Evolutionary conservation across 2,329 filamentous ascomycete genomes (phyloP).

Genomic region (Trichoderma hamatum): DNA sequence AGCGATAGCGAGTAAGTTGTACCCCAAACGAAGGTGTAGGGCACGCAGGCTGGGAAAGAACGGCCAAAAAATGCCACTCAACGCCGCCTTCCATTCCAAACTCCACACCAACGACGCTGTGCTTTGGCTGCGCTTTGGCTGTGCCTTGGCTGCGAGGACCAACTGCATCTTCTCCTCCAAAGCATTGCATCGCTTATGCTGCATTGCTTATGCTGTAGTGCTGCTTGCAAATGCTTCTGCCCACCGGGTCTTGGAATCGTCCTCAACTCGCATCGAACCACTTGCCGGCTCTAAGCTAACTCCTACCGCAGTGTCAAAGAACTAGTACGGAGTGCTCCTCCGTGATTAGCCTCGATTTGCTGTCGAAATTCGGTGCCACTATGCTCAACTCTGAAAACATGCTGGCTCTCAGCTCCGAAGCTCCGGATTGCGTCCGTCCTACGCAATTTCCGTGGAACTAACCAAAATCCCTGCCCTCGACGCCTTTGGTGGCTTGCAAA

Average conservation of each 20-base stretch:
- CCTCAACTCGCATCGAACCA: not conserved
- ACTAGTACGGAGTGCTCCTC: not conserved
- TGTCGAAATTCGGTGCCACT: not conserved
- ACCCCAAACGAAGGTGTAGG: not conserved
- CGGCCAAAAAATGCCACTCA: no score
- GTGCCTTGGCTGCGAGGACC: not conserved
- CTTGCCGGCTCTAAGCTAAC: not conserved
- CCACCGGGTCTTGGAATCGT: not conserved
- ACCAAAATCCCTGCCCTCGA: not conserved
- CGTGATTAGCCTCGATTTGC: not conserved
- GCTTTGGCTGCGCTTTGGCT: not conserved
- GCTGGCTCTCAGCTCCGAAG: not conserved
- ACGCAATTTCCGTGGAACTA: slow-evolving; percentile 15
- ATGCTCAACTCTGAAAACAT: not conserved
- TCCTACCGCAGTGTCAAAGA: not conserved
- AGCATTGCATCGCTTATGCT: not conserved
- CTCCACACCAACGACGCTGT: not conserved
- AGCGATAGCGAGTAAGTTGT: not conserved
- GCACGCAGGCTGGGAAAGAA: not conserved
- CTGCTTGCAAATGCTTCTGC: not conserved
- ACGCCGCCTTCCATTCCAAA: not conserved
- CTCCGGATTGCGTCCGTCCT: not conserved
- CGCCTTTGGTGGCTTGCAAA: slow-evolving; percentile 9
- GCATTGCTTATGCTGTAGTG: not conserved
- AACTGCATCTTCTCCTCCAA: not conserved